Percentiles rank a stretch among this genome's conserved stretches.
Evolutionary conservation across 176 grass and related monocot species (phyloP).

Genomic region (Zea mays): DNA sequence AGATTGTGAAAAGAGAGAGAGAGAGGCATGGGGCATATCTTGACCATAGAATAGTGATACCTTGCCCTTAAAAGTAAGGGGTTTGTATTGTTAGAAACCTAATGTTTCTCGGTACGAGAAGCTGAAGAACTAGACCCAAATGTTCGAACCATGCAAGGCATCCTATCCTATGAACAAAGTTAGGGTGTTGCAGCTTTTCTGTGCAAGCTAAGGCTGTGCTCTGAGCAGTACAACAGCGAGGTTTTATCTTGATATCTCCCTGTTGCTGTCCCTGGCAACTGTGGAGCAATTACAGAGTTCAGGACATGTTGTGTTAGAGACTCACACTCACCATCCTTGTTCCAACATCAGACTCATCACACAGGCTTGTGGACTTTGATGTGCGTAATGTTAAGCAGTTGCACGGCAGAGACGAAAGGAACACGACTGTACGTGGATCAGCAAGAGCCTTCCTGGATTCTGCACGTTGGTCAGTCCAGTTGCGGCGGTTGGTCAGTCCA

Average conservation of each 20-base stretch:
- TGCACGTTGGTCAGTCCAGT: neutral
- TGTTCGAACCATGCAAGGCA: neutral
- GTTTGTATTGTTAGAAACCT: slow-evolving; percentile 18
- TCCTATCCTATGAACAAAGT: neutral
- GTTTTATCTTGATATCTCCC: neutral
- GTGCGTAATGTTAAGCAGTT: neutral
- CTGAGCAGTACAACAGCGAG: neutral
- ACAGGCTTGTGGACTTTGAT: neutral
- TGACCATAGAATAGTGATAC: slow-evolving; percentile 9
- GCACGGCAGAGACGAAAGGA: neutral
- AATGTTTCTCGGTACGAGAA: slow-evolving; percentile 9
- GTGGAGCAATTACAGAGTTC: neutral
- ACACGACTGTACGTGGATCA: neutral
- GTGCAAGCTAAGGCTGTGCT: neutral
- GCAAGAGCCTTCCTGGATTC: neutral
- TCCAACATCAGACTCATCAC: no score
- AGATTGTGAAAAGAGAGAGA: neutral
- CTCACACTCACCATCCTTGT: neutral
- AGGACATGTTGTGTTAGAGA: neutral
- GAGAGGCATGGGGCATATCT: neutral
- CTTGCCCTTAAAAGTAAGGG: slow-evolving; percentile 25
- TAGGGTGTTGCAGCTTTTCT: neutral
- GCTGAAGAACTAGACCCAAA: neutral
- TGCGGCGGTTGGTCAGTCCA: neutral
- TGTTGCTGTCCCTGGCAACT: neutral